Conservation (phyloP, 1,284 basidiomycete species). For the Ganoderma boninense region DNA sequence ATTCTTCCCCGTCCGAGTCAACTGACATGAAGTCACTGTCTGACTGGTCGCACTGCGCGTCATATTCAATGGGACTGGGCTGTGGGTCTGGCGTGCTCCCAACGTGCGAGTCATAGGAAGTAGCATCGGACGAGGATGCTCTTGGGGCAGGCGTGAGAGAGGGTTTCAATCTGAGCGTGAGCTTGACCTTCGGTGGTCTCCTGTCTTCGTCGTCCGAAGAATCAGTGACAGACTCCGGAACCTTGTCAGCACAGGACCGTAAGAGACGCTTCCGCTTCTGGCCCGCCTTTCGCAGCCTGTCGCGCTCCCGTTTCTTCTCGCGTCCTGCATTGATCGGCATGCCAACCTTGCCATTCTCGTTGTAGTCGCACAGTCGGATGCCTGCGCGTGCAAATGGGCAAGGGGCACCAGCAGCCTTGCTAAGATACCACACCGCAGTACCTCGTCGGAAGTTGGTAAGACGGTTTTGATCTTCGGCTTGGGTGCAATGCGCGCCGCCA, state of each 20-base stretch:
- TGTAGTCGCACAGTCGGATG: conserved; percentile 75
- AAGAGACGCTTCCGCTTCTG: conserved; percentile 73
- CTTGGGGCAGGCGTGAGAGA: conserved; percentile 46
- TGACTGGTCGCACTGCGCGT: conserved; percentile 39
- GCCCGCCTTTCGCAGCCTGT: conserved; percentile 48
- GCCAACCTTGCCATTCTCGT: conserved; percentile 54
- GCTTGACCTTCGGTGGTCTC: conserved; percentile 70
- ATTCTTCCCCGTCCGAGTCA: conserved; percentile 35
- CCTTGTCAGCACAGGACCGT: conserved; percentile 54
- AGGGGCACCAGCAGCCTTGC: conserved; percentile 72
- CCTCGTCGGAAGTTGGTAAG: conserved; percentile 80
- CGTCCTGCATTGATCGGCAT: conserved; percentile 38
- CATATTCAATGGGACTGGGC: conserved; percentile 51
- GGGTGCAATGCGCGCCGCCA: conserved; percentile 67
- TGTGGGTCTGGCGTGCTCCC: conserved; percentile 29
- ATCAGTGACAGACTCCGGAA: conserved; percentile 49
- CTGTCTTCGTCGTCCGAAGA: conserved; percentile 52
- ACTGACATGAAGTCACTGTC: conserved; percentile 42
- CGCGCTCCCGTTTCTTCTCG: conserved; percentile 52
- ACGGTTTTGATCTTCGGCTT: conserved; percentile 52
- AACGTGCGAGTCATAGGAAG: conserved; percentile 32
- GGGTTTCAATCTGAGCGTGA: conserved; percentile 69
- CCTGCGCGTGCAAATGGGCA: conserved; percentile 77
- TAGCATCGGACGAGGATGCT: conserved; percentile 29
- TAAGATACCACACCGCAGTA: conserved; percentile 82